Base-by-base conservation (phyloP, 108 stramenopile species). In the Cyclotella baltica region DNA sequence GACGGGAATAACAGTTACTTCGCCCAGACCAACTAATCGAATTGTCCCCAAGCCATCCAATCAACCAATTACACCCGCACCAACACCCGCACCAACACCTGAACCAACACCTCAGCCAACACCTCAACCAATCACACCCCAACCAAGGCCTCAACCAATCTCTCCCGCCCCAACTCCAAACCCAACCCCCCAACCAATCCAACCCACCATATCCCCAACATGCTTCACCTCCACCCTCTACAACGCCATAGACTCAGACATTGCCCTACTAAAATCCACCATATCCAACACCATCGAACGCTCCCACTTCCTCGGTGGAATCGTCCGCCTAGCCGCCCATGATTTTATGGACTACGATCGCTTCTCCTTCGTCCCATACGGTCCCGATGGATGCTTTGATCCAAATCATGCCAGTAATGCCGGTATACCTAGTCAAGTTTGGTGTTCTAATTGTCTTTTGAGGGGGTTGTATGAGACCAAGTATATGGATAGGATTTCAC, bases 341-440 rank as follows among this genome's bases (percentile, higher is more conserved):
- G 84, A 85, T 66, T 81, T 81, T 23, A 85, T 85, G 84, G 84
- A 85, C 35, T 81, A 53, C 63, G 69, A 81, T 59, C 36, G 63
- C 1, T 20, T 62, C 55, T 38, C 31, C 8, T 30, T 38, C 3
- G 4, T 43, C 15, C 51, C 19, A 6, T 72, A 75, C 70, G 83
- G 83, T 16, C 6, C 79, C 20, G 83, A 84, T 57, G 83, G 84
- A n/a, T 85, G 84, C 37, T 73, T 72, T 22, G 80, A 85, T 71
- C 27, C 29, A 22, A 30, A 51, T 37, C 78, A 79, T 47, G 43
- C 40, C 15, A 46, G 58, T 47, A 85, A 85, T 55, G 69, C 36
- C 37, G 84, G 84, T 25, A 46, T 64, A 38, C 70, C 81, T 27
- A 53, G 77, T 0, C 43, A 25, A n/a, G 70, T 82, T 6, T 81